A percentile compares a stretch with the other conserved stretches of the same genome.
Conservation (phyloP, 2,329 filamentous ascomycete genomes). For the Alternaria metachromatica region DNA sequence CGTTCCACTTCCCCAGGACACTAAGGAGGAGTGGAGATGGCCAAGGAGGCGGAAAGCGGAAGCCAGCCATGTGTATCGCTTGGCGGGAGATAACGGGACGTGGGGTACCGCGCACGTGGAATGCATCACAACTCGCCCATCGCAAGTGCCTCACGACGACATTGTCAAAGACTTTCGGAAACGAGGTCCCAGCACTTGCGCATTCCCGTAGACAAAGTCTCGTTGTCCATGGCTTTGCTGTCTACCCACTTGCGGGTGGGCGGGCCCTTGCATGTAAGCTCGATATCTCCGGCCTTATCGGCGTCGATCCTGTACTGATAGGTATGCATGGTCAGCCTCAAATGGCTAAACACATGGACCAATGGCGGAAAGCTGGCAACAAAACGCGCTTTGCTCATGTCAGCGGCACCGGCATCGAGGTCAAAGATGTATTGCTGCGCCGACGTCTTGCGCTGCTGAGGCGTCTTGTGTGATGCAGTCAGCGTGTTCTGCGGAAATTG, state of each 20-base stretch:
- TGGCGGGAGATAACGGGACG: conserved; percentile 40
- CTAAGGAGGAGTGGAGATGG: conserved; percentile 22
- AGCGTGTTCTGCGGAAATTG: conserved; percentile 44
- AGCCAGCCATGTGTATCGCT: conserved; percentile 27
- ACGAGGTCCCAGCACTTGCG: conserved; percentile 43
- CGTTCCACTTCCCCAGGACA: conserved; percentile 22
- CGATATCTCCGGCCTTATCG: conserved; percentile 17
- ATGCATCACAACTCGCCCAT: background rate
- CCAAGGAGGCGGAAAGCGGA: conserved; percentile 31
- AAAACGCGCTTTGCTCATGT: conserved; percentile 24
- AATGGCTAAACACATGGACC: conserved; percentile 45
- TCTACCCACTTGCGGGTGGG: conserved; percentile 42
- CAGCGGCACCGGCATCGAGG: conserved; percentile 20
- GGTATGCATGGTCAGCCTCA: conserved; percentile 46
- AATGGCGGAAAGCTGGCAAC: conserved; percentile 34
- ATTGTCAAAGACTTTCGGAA: conserved; percentile 4
- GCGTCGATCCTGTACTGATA: conserved; percentile 29
- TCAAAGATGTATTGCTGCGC: conserved; percentile 30
- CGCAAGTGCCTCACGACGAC: background rate
- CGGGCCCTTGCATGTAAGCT: conserved; percentile 17
- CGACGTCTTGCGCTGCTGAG: conserved; percentile 29
- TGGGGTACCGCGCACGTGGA: conserved; percentile 21
- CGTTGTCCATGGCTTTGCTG: conserved; percentile 34
- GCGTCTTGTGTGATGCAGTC: conserved; percentile 18
- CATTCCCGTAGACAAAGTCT: conserved; percentile 49